These are phyloP conservation scores for Lizonia empirigonia DNA, from an alignment of 2,329 filamentous ascomycete species.

Conservation along the genomic window DNA sequence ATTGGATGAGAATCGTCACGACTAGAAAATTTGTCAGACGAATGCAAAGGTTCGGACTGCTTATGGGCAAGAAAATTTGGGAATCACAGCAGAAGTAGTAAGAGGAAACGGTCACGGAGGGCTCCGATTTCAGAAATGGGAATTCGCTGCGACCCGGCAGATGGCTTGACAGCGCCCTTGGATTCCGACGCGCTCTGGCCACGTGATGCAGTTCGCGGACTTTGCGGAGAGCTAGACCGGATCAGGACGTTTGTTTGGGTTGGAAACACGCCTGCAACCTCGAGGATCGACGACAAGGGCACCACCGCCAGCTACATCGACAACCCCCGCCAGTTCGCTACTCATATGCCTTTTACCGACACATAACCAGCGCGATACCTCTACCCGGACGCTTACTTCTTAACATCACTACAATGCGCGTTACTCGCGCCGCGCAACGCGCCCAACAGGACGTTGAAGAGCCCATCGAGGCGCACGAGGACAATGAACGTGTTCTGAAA, in stretches of 20 bases:
- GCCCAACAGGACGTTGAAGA: conserved; percentile 49
- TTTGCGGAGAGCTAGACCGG: conserved; percentile 2
- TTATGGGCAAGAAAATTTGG: neutral
- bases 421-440: conserved; percentile 53
- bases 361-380: conserved; percentile 14
- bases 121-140: conserved; percentile 2
- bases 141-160: conserved; percentile 8
- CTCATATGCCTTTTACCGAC: conserved; percentile 23
- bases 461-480: conserved; percentile 39
- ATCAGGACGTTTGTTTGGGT: conserved; percentile 11
- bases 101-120: conserved; percentile 5
- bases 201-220: conserved; percentile 4
- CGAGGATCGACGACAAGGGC: neutral
- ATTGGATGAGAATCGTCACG: neutral
- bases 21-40: conserved; percentile 1
- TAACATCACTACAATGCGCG: conserved; percentile 42
- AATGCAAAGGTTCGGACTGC: neutral
- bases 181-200: neutral
- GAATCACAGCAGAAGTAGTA: conserved; percentile 3
- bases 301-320: conserved; percentile 1
- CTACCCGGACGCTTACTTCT: neutral
- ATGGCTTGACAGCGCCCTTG: conserved; percentile 2
- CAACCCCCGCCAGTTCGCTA: conserved; percentile 16
- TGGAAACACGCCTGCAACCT: conserved; percentile 7
- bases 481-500: conserved; percentile 43